phyloP scores from a whole-genome alignment of 2,329 filamentous ascomycete genomes.

The Teratosphaeria nubilosa region DNA sequence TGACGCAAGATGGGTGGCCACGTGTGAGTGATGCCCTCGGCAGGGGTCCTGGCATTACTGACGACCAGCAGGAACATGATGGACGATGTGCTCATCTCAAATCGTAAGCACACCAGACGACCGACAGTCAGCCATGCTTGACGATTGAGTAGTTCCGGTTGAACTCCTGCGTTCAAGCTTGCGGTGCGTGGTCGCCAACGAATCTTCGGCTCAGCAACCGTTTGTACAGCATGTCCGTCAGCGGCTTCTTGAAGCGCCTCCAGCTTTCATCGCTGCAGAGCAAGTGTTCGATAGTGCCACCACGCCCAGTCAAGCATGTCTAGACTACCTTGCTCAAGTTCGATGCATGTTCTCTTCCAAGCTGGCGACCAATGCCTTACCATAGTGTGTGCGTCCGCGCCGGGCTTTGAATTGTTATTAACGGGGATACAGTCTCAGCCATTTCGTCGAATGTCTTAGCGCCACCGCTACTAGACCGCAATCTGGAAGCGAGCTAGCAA shows the following conservation, averaged over 20 bases:
- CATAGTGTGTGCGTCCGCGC: neutral
- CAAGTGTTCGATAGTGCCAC: neutral
- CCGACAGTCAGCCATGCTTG: neutral
- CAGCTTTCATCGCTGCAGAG: neutral
- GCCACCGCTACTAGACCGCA: neutral
- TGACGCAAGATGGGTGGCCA: neutral
- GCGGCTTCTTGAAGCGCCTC: neutral
- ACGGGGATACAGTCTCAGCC: neutral
- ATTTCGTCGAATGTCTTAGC: neutral
- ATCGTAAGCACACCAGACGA: neutral
- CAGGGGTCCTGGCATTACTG: neutral
- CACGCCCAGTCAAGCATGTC: neutral
- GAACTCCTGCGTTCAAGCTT: neutral
- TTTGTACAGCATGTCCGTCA: constrained; percentile 1
- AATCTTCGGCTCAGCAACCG: neutral
- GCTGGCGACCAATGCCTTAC: neutral
- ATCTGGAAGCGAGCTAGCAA: neutral
- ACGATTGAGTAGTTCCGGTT: neutral
- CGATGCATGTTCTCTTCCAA: constrained; percentile 3
- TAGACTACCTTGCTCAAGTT: neutral
- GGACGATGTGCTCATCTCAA: constrained; percentile 3
- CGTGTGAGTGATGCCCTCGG: neutral
- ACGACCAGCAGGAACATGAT: constrained; percentile 1
- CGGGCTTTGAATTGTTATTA: neutral
- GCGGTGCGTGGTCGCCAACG: neutral